Base-by-base conservation (phyloP, 345 rosid species). In the Euphorbia lathyris region DNA sequence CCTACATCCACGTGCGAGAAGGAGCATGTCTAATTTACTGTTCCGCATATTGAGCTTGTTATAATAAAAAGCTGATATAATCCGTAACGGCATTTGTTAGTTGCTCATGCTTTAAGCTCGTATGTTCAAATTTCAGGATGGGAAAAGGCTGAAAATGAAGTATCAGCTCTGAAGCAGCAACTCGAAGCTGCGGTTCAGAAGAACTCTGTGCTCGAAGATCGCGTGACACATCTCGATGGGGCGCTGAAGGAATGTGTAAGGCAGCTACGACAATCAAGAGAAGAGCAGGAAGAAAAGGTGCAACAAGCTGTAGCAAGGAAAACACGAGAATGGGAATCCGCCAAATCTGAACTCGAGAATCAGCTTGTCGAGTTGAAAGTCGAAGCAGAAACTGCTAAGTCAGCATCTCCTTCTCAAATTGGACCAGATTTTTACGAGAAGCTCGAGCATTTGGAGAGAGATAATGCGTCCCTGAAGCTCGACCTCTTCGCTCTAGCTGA, bases 71-170 rank as follows among this genome's bases (percentile, higher is more conserved):
- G 7, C 38, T 7, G 4, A 7, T 34, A 3, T 7, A 34, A 34
- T 34, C 7, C 38, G 38, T 34, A 34, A 34, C 38, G n/a, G 7
- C 38, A 7, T 34, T 34, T 7, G 7, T 4, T 5, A 42, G 7
- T 53, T 53, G 20, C n/a, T 53, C 25, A 8, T 53, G 23, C 8
- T 47, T 17, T 61, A 30, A 59, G 19, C 43, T 11, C 10, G 23
- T 52, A 50, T 55, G 1, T 65, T 56, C 55, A 71, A 72, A 65
- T 68, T 30, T 16, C 62, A 93, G 98, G 98, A 64, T 94, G 99
- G 99, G 99, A 95, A 73, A 95, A 88, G 76, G 93, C 99, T n/a
- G 97, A 95, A 83, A 85, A 81, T 13, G 97, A 95, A 78, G 92
- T 87, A 26, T 70, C 47, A 36, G 82, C 64, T 77, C 36, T 90